Conservation (phyloP, 2,329 filamentous ascomycete species). For the Diplodia seriata region DNA sequence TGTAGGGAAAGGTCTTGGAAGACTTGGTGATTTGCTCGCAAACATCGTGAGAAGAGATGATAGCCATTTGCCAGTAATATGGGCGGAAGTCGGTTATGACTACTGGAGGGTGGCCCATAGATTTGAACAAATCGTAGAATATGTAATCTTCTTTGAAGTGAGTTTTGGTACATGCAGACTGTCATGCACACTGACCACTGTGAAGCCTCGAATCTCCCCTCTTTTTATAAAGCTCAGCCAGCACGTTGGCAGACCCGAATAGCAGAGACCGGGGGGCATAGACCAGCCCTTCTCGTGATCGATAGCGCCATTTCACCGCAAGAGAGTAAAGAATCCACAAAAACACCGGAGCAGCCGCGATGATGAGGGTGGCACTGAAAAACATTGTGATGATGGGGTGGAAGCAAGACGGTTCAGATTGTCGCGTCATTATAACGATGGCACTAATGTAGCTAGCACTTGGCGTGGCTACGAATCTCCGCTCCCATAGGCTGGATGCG, state of each 20-base stretch:
- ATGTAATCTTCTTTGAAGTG: constrained; percentile 42
- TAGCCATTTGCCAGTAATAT: constrained; percentile 37
- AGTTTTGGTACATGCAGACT: background rate
- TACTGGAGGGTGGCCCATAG: constrained; percentile 40
- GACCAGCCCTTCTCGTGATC: constrained; percentile 39
- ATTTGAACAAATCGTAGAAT: constrained; percentile 41
- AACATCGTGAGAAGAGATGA: constrained; percentile 44
- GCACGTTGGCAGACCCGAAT: constrained; percentile 41
- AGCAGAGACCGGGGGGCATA: constrained; percentile 39
- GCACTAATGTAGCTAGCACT: constrained; percentile 4
- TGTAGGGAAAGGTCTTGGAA: constrained; percentile 42
- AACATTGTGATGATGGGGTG: background rate
- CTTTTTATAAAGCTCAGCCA: constrained; percentile 41
- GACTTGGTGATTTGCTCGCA: constrained; percentile 45
- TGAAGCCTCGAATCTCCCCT: constrained; percentile 39
- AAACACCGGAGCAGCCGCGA: constrained; percentile 38
- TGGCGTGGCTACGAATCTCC: background rate
- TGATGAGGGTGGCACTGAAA: background rate
- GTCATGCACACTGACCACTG: constrained; percentile 37
- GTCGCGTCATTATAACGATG: background rate
- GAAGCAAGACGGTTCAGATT: background rate
- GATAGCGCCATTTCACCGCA: constrained; percentile 41
- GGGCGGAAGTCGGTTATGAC: constrained; percentile 45
- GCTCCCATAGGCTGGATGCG: background rate
- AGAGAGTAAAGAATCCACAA: constrained; percentile 38